Base-by-base conservation (phyloP, 2,329 filamentous ascomycete genomes). In the Sporothrix pallida region DNA sequence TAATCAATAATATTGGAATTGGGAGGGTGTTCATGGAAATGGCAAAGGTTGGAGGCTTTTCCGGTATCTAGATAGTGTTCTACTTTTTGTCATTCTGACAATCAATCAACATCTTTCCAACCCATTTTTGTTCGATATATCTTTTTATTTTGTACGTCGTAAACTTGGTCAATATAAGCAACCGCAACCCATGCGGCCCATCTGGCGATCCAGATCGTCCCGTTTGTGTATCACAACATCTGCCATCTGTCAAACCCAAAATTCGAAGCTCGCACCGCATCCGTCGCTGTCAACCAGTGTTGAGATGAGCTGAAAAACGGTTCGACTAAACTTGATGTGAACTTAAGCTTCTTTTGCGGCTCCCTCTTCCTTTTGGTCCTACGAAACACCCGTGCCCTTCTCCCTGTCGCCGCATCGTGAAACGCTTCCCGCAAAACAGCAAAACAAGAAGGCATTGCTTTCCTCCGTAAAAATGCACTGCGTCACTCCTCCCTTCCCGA, bases 191-290 rank as follows among this genome's bases (percentile, higher is more conserved):
- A 46, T 65, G 42, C 60, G 42, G 60, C 60, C 10, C 60, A 48
- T 48, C 62, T 67, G 62, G 42, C 42, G 42, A 67, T 67, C 62
- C 62, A 67, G 20, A 67, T 67, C 62, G 42, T 67, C 62, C 42
- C 62, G 62, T 67, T 67, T n/a, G 42, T 46, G 62, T 67, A 67
- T 48, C 62, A 67, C 62, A 67, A 42, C 62, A 46, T 67, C 12
- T 48, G 12, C 2, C 60, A 48, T 67, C 42, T 67, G 62, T 48
- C 62, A 67, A 65, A 67, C n/a, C 20, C 31, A 37, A 37, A 7
- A 37, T 37, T 37, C 31, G 31, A 37, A 37, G 7, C 31, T 37
- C 31, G 31, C 31, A 37, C 31, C 9, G 62, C 42, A 20, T 26
- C 10, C 12, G 42, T 67, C 62, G 46, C 62, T 48, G 10, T 23